Evolutionary conservation across 2,329 filamentous ascomycete species (phyloP), one percentile per base, ranked within the genome.

Genomic region (Ceratocystis eucalypticola): DNA sequence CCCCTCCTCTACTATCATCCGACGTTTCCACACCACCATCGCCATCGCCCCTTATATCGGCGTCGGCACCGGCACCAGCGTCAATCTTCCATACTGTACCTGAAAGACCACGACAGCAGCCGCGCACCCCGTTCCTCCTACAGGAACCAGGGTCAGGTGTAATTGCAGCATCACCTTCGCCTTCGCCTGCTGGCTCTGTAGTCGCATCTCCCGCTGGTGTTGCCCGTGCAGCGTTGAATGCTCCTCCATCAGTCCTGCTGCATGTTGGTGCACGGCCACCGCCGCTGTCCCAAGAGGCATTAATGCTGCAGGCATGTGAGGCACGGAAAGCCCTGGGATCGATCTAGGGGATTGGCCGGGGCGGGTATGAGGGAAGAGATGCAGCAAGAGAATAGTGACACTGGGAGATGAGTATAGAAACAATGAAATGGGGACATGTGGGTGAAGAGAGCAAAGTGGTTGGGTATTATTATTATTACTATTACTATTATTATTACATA

Each of bases 71-170:
- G 8, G 7, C 62, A 15, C 37, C 62, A 6, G 28, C 28, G 8
- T 45, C 48, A n/a, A 12, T 55, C 20, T 65, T 57, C 22, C 22
- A 57, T 15, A 6, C 22, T 17, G 22, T 46, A 5, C 10, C 48
- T 22, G 48, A 65, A 22, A 48, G 63, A 10, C 63, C 63, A 6
- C 46, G 63, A 12, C 63, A 65, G 33, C 63, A 65, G 50, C 63
- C 63, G 5, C 63, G 63, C 28, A 30, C 48, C 17, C 63, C 63
- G 6, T 65, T 65, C 8, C 5, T 55, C 4, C 22, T 57, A 12
- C 63, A 65, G 5, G 63, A 65, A 12, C 2, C 25, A 22, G 17
- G 30, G 1, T 2, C 15, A 15, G 12, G 22, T 30, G 22, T 6
- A 41, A 15, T 25, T 4, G 25, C 17, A 20, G 41, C 48, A 37